phyloP scores from a whole-genome alignment of 1,139 yeast genomes.

The Suhomyces bokatorum region DNA sequence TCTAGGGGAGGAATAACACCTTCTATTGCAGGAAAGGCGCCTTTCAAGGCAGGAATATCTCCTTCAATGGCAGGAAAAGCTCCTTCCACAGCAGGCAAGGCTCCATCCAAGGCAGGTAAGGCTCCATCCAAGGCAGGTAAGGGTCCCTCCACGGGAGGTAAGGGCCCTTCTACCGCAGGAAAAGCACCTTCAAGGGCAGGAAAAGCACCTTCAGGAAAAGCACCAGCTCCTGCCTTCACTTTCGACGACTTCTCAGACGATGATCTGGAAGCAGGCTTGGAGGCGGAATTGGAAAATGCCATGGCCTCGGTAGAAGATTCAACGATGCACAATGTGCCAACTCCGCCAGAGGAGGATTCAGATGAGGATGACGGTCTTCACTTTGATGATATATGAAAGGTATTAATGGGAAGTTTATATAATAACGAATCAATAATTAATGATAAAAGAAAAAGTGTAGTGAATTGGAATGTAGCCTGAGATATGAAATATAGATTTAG shows the following conservation, averaged over 20 bases:
- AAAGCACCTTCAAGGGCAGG: not conserved
- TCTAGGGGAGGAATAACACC: not conserved
- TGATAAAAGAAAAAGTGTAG: not conserved
- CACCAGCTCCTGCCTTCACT: not conserved
- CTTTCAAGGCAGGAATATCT: not conserved
- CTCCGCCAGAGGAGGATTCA: conserved; percentile 9
- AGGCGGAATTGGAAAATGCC: conserved; percentile 10
- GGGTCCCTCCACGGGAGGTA: not conserved
- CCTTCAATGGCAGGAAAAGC: not conserved
- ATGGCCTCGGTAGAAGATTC: conserved; percentile 8
- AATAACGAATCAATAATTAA: not conserved
- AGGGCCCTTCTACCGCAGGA: not conserved
- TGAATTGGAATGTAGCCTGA: not conserved
- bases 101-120: not conserved
- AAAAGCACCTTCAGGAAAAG: not conserved
- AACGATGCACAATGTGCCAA: not conserved
- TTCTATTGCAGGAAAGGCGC: not conserved
- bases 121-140: not conserved
- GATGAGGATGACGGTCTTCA: conserved; percentile 16
- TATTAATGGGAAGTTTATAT: not conserved
- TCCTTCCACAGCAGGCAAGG: not conserved
- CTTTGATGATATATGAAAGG: conserved; percentile 16
- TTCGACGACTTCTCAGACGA: conserved; percentile 6
- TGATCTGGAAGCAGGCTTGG: conserved; percentile 2
- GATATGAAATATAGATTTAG: too few relatives aligned